Evolutionary conservation across 305 asterid genomes (phyloP), one percentile per base, ranked within the genome.

Genomic region (Plantago rigida): DNA sequence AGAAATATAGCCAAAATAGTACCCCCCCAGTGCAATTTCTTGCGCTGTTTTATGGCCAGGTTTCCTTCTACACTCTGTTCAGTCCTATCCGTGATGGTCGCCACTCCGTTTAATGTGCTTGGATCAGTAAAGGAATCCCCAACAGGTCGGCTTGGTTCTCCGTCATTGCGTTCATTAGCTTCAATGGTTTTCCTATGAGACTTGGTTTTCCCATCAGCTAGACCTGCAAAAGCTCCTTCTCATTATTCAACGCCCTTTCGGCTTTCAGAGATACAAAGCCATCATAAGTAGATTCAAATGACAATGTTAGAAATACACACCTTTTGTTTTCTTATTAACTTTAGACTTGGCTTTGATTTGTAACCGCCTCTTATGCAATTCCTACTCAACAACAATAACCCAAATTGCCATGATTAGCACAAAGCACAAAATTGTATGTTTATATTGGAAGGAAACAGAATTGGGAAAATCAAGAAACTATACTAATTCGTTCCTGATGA

Each of bases 21-120:
- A 89, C 97, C 95, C 97, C 95, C 97, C 97, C 95, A 89, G 42
- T 69, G 77, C 76, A 89, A 70, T 78, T 87, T 89, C 60, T 63
- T 82, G 51, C 80, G 86, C 67, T 76, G 75, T 49, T 59, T 79
- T 9, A 74, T 56, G 24, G 69, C 69, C 15, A 46, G 3, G 22
- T 60, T 63, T 44, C 58, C 63, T 42, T 73, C 69, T 59, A 26
- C 59, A 17, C 10, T 9, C n/a, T 63, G 78, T 63, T 65, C 77
- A 49, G 75, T 69, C 3, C 28, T 3, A 13, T 68, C 36, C 5
- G 62, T 69, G 47, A 41, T 31, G 13, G 56, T 69, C 31, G 9
- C 67, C 13, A 31, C 48, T 62, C 62, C 71, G 62, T 63, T 63
- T 58, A 69, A 49, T n/a, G 69, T 44, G 49, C 64, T 49, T 48